Conservation (phyloP, 257 asterid species). For the Nicotiana sylvestris region DNA sequence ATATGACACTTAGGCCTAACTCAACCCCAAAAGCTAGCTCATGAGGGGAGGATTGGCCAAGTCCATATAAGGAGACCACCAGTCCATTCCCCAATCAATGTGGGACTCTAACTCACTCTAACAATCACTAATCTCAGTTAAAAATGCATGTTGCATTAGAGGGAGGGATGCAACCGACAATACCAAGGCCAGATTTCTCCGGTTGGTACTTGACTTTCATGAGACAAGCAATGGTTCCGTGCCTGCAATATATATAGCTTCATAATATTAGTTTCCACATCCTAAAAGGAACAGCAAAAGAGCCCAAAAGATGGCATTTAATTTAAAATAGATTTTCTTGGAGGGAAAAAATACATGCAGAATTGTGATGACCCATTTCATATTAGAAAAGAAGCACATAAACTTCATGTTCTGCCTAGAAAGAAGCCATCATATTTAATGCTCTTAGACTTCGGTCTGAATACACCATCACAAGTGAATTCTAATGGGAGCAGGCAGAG, state of each 20-base stretch:
- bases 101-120: too few species aligned
- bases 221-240: slow-evolving; percentile 43
- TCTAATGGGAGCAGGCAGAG: not conserved
- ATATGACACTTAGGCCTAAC: too few species aligned
- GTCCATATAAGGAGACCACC: too few species aligned
- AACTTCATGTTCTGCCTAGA: not conserved
- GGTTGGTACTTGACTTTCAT: slow-evolving; percentile 37
- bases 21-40: too few species aligned
- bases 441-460: not conserved
- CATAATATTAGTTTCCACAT: not conserved
- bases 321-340: not conserved
- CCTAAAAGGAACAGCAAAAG: not conserved
- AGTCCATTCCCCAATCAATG: too few species aligned
- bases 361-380: not conserved
- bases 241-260: slow-evolving; percentile 38
- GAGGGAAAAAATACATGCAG: not conserved
- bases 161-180: too few species aligned
- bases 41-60: too few species aligned
- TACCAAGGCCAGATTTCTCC: slow-evolving; percentile 1
- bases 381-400: not conserved
- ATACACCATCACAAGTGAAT: not conserved
- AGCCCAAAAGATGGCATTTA: not conserved
- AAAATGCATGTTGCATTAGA: too few species aligned
- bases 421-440: not conserved
- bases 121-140: too few species aligned